A percentile compares a stretch with the other conserved stretches of the same genome.
phyloP scores from a whole-genome alignment of 257 asterid species.

The Nemophila menziesii region DNA sequence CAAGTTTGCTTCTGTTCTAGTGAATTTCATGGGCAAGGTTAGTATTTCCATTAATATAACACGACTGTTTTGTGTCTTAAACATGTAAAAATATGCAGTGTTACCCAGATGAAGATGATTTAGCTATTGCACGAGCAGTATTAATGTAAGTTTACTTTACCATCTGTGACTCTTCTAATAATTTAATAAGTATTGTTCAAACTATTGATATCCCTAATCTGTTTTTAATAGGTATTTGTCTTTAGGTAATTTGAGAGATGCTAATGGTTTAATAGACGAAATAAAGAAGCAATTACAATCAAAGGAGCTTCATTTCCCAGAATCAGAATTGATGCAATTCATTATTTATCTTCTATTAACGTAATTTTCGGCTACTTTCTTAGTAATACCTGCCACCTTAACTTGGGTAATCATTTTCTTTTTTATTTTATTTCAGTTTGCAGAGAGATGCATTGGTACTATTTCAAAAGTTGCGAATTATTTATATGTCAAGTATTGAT shows the following conservation, averaged over 20 bases:
- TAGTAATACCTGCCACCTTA: no score
- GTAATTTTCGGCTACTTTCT: constrained; percentile 36
- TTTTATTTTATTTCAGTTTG: constrained; percentile 35
- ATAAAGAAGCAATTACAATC: constrained; percentile 52
- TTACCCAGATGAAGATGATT: constrained; percentile 96
- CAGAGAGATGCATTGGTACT: constrained; percentile 80
- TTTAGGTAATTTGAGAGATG: constrained; percentile 90
- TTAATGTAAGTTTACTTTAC: constrained; percentile 66
- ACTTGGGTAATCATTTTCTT: neutral
- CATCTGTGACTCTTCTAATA: no score
- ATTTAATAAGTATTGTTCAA: no score
- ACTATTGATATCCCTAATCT: no score
- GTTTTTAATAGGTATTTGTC: constrained; percentile 53
- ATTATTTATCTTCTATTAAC: constrained; percentile 59
- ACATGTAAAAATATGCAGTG: constrained; percentile 83
- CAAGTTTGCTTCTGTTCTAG: constrained; percentile 76
- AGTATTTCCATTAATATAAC: constrained; percentile 8
- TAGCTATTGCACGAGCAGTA: constrained; percentile 80
- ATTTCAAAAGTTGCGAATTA: constrained; percentile 55
- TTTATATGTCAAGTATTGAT: constrained; percentile 38
- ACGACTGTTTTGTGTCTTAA: no score
- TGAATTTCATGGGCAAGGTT: constrained; percentile 92
- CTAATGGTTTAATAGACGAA: constrained; percentile 73
- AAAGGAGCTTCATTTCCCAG: constrained; percentile 52
- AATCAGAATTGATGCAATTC: constrained; percentile 67